phyloP scores from a whole-genome alignment of 805 yeast genomes.

The Lipomyces starkeyi region DNA sequence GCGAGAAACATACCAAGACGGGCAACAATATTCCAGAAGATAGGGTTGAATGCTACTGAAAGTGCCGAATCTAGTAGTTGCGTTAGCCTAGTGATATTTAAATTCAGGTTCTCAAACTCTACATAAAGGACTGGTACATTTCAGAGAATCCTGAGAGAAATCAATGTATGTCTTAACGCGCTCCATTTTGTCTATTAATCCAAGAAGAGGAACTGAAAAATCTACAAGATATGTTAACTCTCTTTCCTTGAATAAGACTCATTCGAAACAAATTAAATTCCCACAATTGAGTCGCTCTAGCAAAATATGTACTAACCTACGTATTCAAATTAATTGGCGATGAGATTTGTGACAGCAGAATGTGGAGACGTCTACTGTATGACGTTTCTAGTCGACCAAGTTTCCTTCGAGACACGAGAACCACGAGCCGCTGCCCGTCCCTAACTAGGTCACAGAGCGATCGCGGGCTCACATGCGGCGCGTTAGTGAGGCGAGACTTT shows the following conservation, averaged over 20 bases:
- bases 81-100: neutral
- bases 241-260: neutral
- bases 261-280: neutral
- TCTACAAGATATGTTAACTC: no score
- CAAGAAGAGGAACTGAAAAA: neutral
- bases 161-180: conserved; percentile 15
- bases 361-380: neutral
- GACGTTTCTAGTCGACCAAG: neutral
- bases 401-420: neutral
- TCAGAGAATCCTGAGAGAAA: conserved; percentile 27
- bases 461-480: neutral
- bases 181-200: conserved; percentile 5
- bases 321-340: neutral
- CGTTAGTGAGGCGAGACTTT: neutral
- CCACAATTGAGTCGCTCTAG: neutral
- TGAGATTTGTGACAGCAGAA: neutral
- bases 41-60: conserved; percentile 87
- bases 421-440: neutral
- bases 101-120: neutral
- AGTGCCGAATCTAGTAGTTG: conserved; percentile 55
- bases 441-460: neutral
- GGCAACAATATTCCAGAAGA: conserved; percentile 94
- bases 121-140: conserved; percentile 8
- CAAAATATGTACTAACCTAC: neutral
- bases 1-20: conserved; percentile 54